Evolutionary conservation across 768 basidiomycete species (phyloP).

Genomic region (Psilocybe tampanensis): DNA sequence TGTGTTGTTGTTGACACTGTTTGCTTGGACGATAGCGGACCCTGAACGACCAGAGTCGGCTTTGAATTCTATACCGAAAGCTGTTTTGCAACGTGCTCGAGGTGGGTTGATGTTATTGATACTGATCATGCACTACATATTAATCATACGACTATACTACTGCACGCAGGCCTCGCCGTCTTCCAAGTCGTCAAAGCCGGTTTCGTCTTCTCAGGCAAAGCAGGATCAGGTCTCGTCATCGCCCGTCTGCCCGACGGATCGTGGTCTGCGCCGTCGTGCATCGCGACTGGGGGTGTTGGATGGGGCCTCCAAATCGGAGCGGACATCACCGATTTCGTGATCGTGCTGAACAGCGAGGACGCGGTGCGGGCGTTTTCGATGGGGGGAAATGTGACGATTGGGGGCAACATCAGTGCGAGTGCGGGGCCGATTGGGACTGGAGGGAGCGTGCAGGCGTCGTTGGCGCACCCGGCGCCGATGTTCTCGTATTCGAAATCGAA

Average conservation of each 20-base stretch:
- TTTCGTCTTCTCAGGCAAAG: conserved; percentile 94
- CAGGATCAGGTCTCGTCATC: conserved; percentile 91
- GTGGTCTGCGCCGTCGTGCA: conserved; percentile 96
- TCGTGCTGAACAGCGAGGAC: conserved; percentile 96
- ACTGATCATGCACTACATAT: not conserved
- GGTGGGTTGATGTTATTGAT: conserved; percentile 43
- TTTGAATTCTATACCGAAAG: conserved; percentile 92
- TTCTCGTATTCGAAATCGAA: conserved; percentile 97
- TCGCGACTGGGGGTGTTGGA: conserved; percentile 92
- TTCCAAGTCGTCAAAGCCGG: conserved; percentile 95
- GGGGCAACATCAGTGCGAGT: conserved; percentile 81
- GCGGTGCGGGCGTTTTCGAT: conserved; percentile 94
- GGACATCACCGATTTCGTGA: conserved; percentile 93
- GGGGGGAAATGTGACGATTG: conserved; percentile 95
- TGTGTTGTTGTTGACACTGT: not conserved
- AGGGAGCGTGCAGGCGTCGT: conserved; percentile 81
- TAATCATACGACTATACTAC: not conserved
- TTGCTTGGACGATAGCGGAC: conserved; percentile 56
- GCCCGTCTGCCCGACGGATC: conserved; percentile 92
- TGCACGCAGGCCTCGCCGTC: conserved; percentile 76
- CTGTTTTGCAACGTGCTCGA: conserved; percentile 85
- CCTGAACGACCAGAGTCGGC: conserved; percentile 87
- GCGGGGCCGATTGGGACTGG: conserved; percentile 96
- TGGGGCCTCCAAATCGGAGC: conserved; percentile 97
- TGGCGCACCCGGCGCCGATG: conserved; percentile 95